Evolutionary conservation across 306 rosid genomes (phyloP).

Genomic region (Cucurbita pepo): DNA sequence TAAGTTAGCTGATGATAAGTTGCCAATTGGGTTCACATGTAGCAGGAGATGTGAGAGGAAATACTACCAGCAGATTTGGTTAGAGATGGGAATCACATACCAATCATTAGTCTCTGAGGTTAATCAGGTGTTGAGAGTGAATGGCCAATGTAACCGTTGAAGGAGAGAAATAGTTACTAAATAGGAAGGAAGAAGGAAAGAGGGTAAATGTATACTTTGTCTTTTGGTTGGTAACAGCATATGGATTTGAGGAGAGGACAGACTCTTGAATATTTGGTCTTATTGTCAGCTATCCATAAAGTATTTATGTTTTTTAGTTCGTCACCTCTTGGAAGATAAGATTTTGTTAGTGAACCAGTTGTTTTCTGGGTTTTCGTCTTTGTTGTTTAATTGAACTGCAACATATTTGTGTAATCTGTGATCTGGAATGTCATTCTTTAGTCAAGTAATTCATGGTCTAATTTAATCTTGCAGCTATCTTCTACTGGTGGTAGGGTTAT

Average conservation of each 20-base stretch:
- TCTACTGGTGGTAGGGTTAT: constrained; percentile 88
- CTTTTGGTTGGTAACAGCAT: background rate
- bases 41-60: background rate
- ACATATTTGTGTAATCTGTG: background rate
- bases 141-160: background rate
- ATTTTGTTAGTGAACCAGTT: background rate
- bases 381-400: background rate
- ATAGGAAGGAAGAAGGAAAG: background rate
- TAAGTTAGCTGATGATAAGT: background rate
- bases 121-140: background rate
- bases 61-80: background rate
- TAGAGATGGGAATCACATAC: background rate
- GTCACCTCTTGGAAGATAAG: background rate
- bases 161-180: background rate
- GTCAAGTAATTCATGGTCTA: background rate
- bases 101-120: background rate
- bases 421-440: background rate
- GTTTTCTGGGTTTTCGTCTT: background rate
- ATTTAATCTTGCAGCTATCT: constrained; percentile 49
- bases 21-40: background rate
- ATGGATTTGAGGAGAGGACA: background rate
- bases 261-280: background rate
- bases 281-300: background rate
- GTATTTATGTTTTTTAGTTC: background rate
- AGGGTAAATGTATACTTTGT: background rate